Evolutionary conservation across 2,329 filamentous ascomycete genomes (phyloP), one percentile per base, ranked within the genome.

Genomic region (Calonectria pauciramosa): DNA sequence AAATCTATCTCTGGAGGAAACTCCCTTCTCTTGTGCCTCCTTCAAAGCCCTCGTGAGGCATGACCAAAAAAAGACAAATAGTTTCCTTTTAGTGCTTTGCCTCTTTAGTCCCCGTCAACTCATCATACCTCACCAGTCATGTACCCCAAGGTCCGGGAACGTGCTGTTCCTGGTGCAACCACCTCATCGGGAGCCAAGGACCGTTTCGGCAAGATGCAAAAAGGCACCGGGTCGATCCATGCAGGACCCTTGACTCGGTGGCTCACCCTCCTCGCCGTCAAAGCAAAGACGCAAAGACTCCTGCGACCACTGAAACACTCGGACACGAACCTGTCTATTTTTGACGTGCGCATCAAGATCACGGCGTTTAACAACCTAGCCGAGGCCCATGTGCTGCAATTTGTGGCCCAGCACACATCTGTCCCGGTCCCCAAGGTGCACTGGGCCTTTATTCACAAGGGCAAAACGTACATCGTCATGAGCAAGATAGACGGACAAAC

Each of bases 381-480:
- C 28, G 67, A 73, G 49, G 67, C 38, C 34, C 28, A 70, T 14
- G 54, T 49, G 3, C 69, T 73, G 67, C 65, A 47, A 47, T 70
- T 73, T 26, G 38, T 73, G 26, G 49, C 52, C 16, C 44, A 47
- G 47, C 63, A 68, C 41, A 72, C 74, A 2, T 60, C 72, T 13
- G 72, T 76, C n/a, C 72, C 72, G 11, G 67, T 75, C 23, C 75
- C 72, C 6, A 28, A 74, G 28, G 70, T 75, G 14, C 67, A 76
- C 44, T 73, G 69, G 28, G 70, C 73, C 32, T 75, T 75, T 32
- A 44, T n/a, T 20, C 68, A 71, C 49, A 71, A 77, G 20, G 73
- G 74, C 2, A 38, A 76, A 26, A 59, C 66, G 8, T 59, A 71
- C 56, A 73, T 81, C 9, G 49, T 79, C 4, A 81, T 80, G 78